phyloP scores from a whole-genome alignment of 1,139 yeast species.

The Candida sp. region DNA sequence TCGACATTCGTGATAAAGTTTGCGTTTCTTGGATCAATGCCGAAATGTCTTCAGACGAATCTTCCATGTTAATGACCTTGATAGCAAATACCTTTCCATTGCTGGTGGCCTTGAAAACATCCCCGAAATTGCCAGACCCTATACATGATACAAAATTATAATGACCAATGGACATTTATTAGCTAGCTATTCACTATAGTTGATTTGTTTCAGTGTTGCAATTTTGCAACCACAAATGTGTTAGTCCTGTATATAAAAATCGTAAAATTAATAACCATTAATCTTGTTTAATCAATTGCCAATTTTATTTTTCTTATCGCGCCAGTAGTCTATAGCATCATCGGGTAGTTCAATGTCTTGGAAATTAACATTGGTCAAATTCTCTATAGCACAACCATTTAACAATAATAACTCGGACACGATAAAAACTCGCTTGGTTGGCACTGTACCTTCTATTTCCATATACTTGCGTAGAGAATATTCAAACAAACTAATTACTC shows the following conservation, averaged over 20 bases:
- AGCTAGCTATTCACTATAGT: background rate
- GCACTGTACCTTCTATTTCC: conserved; percentile 20
- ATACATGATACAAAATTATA: conserved; percentile 55
- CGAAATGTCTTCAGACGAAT: conserved; percentile 64
- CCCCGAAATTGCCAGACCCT: conserved; percentile 87
- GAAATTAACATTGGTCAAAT: conserved; percentile 13
- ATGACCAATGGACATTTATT: conserved; percentile 13
- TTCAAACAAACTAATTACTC: conserved; percentile 48
- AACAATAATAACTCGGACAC: conserved; percentile 69
- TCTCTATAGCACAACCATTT: conserved; percentile 54
- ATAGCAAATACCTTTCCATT: conserved; percentile 56
- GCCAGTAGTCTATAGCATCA: conserved; percentile 55
- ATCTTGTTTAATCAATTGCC: no score
- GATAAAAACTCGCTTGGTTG: conserved; percentile 44
- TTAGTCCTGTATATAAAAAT: background rate
- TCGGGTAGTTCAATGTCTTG: conserved; percentile 31
- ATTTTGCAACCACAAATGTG: conserved; percentile 9
- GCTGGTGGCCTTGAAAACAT: conserved; percentile 63
- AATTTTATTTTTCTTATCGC: background rate
- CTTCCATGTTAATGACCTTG: conserved; percentile 77
- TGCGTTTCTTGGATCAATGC: conserved; percentile 72
- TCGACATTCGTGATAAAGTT: conserved; percentile 60
- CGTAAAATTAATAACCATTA: no score
- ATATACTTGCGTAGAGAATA: conserved; percentile 54
- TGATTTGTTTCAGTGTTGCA: background rate